Evolutionary conservation across 208 protist genomes (phyloP), one percentile per base, ranked within the genome.

Genomic region (Zelonia costaricensis): DNA sequence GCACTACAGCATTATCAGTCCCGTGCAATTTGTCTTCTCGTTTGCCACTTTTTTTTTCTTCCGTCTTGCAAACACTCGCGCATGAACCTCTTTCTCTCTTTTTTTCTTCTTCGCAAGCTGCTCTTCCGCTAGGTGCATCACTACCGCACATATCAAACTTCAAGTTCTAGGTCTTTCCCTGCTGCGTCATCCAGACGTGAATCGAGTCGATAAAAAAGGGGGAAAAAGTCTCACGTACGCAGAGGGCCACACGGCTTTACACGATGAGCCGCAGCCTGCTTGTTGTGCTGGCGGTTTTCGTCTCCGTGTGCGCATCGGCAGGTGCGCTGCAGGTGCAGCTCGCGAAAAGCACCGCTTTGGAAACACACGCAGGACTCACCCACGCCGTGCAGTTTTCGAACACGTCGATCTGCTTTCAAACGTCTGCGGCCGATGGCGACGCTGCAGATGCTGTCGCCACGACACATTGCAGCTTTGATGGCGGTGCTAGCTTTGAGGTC

Each of bases 391-490:
- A 81, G 42, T 60, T 82, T 15, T 69, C 76, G 33, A 75, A 75
- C 48, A 70, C 60, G 28, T 55, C 71, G 18, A 65, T 74, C 45
- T 79, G 76, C 47, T 78, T 76, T 69, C 22, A 25, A 15, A 39
- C 52, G 66, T 18, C 46, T 20, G 38, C 55, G 12, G n/a, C 52
- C 10, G 67, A 71, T 31, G 69, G 49, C 44, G 28, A 40, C 1
- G 16, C 60, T 16, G 1, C 10, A 10, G 23, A 36, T 22, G 23
- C 46, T 10, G 27, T 49, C 9, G n/a, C 20, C 0, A 35, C 45
- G 13, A 40, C 66, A 28, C 10, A 60, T 16, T 92, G 81, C 59
- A 85, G 72, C 10, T 83, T 81, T 43, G 86, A 92, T 58, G 39
- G 45, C 31, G 86, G 80, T 0, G 78, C 57, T 8, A 77, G 25